A percentile compares a stretch with the other conserved stretches of the same genome.
Conservation (phyloP, 2,329 filamentous ascomycete genomes). For the Aureobasidium zeae region DNA sequence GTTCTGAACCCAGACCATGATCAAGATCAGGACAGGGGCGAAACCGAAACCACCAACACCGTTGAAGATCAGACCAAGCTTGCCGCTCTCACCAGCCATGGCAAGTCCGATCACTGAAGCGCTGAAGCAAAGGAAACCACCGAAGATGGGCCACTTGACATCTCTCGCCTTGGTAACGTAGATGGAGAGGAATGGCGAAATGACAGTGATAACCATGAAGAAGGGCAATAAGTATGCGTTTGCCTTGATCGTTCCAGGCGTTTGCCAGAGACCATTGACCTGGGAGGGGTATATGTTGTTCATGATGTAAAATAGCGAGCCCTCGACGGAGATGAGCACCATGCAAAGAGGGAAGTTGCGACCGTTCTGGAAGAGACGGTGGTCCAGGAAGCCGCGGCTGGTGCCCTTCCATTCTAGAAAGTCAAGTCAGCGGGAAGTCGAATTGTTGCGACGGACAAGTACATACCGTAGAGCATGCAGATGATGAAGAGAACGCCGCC, state of each 20-base stretch:
- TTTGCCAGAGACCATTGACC: slow-evolving; percentile 8
- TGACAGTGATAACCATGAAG: slow-evolving; percentile 12
- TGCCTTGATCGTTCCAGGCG: slow-evolving; percentile 9
- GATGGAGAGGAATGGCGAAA: slow-evolving; percentile 4
- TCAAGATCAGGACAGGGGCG: slow-evolving; percentile 6
- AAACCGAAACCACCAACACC: slow-evolving; percentile 8
- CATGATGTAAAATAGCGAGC: slow-evolving; percentile 9
- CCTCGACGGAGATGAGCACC: slow-evolving; percentile 7
- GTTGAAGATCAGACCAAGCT: slow-evolving; percentile 6
- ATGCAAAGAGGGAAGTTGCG: slow-evolving; percentile 11
- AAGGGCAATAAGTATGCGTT: slow-evolving; percentile 5
- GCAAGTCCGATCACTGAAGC: slow-evolving; percentile 9
- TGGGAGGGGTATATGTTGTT: slow-evolving; percentile 10
- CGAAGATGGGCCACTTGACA: slow-evolving; percentile 10
- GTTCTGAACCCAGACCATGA: slow-evolving; percentile 13
- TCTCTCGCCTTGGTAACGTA: slow-evolving; percentile 10
- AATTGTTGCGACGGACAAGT: not conserved
- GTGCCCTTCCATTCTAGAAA: slow-evolving; percentile 10
- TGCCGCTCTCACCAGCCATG: not conserved
- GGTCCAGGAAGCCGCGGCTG: slow-evolving; percentile 10
- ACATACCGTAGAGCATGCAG: slow-evolving; percentile 7
- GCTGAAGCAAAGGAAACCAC: slow-evolving; percentile 6
- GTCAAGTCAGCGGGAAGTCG: not conserved
- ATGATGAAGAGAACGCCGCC: slow-evolving; percentile 8
- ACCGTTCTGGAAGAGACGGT: slow-evolving; percentile 12